Base-by-base conservation (phyloP, 2,329 filamentous ascomycete genomes). In the Cercospora nicotianae region DNA sequence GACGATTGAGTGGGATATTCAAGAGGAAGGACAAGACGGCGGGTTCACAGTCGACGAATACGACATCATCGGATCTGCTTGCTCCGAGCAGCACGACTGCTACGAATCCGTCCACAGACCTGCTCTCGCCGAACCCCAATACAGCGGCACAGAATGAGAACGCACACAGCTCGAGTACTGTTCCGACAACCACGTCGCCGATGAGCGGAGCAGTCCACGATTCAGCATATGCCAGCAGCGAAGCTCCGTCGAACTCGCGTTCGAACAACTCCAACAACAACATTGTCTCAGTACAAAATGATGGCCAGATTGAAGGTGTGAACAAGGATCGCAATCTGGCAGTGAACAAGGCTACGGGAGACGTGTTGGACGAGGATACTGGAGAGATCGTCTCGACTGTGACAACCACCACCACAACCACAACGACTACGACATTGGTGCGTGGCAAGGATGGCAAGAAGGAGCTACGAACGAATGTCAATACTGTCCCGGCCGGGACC, bases 381-480 rank as follows among this genome's bases (percentile, higher is more conserved):
- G 75, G 75, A 5, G 73, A 77, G 64, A 68, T 75, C 3, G 74
- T 77, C 16, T 72, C 72, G 6, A 76, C 73, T 3, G 72, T 74
- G 2, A 77, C 75, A 2, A 77, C 75, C 3, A 77, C 75, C 9
- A 77, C 75, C 3, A 77, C 75, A 6, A 77, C 75, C 13, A 77
- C 75, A 10, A 77, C 74, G 9, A 74, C 73, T 0, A 76, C 72
- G 6, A 72, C 72, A 10, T 65, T 65, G 7, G 61, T 59, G 20
- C 70, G 71, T 12, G 72, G 72, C 26, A 70, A 68, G 42, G 67
- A 69, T 59, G 68, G 68, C 31, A 73, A 72, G 59, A 71, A 69
- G 53, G 64, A 67, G 36, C 65, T 69, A 9, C 64, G 64, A 45
- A 65, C 70, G n/a, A 68, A 74, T n/a, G 72, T 72, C 9, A 51